A percentile compares a stretch with the other conserved stretches of the same genome.
Conservation (phyloP, 805 yeast genomes). For the Pichia occidentalis region DNA sequence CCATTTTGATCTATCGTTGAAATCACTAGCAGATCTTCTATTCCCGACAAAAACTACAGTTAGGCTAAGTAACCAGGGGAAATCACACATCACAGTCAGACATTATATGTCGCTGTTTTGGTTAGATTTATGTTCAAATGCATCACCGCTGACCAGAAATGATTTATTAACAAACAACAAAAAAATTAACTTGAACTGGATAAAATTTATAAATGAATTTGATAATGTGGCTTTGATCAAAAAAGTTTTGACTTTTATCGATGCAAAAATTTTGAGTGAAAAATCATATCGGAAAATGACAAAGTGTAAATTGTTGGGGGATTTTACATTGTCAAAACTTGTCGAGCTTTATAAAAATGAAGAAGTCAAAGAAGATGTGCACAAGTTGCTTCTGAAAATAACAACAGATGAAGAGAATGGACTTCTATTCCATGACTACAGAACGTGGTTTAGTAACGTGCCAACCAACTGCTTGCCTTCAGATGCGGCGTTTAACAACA, state of each 20-base stretch:
- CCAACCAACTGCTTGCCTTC: conserved; percentile 17
- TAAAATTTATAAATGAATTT: conserved; percentile 50
- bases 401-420: conserved; percentile 47
- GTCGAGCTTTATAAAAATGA: conserved; percentile 39
- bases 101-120: conserved; percentile 55
- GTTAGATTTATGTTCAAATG: conserved; percentile 41
- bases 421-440: conserved; percentile 39
- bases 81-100: conserved; percentile 43
- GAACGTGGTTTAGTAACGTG: conserved; percentile 38
- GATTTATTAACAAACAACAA: conserved; percentile 53
- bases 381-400: conserved; percentile 42
- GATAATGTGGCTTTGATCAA: conserved; percentile 44
- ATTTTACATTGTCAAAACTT: conserved; percentile 57
- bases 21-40: conserved; percentile 55
- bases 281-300: conserved; percentile 54
- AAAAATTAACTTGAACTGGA: conserved; percentile 57
- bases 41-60: conserved; percentile 38
- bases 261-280: conserved; percentile 50
- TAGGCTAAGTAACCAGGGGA: conserved; percentile 36
- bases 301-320: conserved; percentile 73
- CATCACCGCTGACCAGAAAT: conserved; percentile 53
- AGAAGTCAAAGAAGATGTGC: conserved; percentile 33
- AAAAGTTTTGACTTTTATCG: conserved; percentile 41
- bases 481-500: conserved; percentile 1
- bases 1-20: conserved; percentile 59